Conservation (phyloP, 495 filamentous ascomycete genomes). For the Sordaria brevicollis region DNA sequence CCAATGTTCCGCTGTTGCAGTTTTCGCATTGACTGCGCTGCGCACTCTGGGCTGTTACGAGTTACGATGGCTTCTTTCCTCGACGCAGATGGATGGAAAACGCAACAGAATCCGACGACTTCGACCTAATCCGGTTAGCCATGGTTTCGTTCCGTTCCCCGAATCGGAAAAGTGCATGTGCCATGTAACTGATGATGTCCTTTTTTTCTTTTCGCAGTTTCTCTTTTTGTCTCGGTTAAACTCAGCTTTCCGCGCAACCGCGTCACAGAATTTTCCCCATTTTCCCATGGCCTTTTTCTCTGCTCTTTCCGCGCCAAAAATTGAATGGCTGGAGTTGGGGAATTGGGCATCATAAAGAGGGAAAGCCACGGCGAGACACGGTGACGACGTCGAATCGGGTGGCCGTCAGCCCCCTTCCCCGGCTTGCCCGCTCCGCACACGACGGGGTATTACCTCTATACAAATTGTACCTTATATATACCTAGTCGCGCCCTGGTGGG, state of each 20-base stretch:
- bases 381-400: constrained; percentile 20
- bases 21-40: background rate
- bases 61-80: background rate
- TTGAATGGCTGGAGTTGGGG: constrained; percentile 21
- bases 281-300: background rate
- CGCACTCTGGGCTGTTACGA: background rate
- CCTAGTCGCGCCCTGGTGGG: background rate
- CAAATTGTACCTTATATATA: too few relatives aligned
- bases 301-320: background rate
- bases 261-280: background rate
- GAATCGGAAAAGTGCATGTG: background rate
- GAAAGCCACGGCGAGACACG: constrained; percentile 2
- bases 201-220: background rate
- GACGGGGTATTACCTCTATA: background rate
- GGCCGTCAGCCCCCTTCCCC: background rate
- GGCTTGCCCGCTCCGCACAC: background rate
- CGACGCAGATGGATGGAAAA: background rate
- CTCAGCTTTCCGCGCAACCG: background rate
- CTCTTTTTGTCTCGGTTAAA: background rate
- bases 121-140: background rate
- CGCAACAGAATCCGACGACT: background rate
- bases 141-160: background rate
- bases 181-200: background rate
- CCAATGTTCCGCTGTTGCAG: background rate
- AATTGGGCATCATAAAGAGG: constrained; percentile 13